Evolutionary conservation across 805 yeast genomes (phyloP), one percentile per base, ranked within the genome.

Genomic region (Kazachstania africana): DNA sequence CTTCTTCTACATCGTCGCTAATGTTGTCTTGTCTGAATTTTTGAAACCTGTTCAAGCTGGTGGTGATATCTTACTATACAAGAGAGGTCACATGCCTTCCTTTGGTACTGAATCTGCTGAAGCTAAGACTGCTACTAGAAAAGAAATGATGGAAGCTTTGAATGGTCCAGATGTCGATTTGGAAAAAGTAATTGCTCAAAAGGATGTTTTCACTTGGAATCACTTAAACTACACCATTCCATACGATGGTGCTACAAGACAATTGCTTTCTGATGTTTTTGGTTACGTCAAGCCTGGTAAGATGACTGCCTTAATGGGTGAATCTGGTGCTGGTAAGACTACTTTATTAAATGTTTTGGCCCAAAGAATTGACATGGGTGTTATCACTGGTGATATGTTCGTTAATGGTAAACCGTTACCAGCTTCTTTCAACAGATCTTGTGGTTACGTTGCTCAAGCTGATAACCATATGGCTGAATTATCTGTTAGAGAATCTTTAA

Each of bases 291-390:
- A 74, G 47, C 88, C 88, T 13, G 88, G 88, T 45, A 78, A 80
- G 35, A 63, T 79, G 55, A 78, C 87, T 26, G 88, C 88, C 4
- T 62, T 79, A 36, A 78, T 79, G 87, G 91, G 91, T 47, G 80
- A 78, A 32, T 79, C 88, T 21, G 91, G 91, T 60, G 91, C 91
- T 28, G 91, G 91, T 61, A 79, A 79, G 48, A 79, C 91, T 16
- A 80, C 88, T 3, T 60, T 79, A 36, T 63, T 80, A 44, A 78
- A 79, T 53, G 75, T 77, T 42, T 65, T 80, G 37, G 75, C 84
- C 15, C 80, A 75, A 47, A 68, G 88, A 53, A 70, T 77, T 33
- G 68, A 75, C 26, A 62, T 70, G 51, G 91, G 88, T 56, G 74
- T 72, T 12, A 70, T 79, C 26, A 68, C 83, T 24, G 81, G 82